phyloP scores from a whole-genome alignment of 73 alveolate species.

The Paraurostyla sp. region DNA sequence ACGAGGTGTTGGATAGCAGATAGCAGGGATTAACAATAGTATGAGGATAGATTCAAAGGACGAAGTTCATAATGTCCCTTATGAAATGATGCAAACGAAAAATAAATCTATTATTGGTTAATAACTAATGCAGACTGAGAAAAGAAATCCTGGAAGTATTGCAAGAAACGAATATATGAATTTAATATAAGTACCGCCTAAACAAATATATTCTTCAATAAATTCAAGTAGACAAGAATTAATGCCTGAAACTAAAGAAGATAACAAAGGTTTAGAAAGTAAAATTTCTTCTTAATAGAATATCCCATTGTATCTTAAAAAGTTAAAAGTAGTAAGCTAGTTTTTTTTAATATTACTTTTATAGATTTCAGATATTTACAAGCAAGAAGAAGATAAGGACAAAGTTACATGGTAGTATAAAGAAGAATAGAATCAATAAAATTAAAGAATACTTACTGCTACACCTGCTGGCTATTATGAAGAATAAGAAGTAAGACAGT shows the following conservation, averaged over 20 bases:
- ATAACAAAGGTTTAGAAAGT: not conserved
- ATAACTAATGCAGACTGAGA: too few species aligned
- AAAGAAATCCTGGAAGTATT: not conserved
- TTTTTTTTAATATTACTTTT: not conserved
- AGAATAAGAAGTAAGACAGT: too few species aligned
- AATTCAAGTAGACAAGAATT: too few species aligned
- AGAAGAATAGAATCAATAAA: too few species aligned
- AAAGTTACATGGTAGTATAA: too few species aligned
- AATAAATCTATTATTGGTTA: not conserved
- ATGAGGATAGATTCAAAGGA: not conserved
- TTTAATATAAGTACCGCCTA: too few species aligned
- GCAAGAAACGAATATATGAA: not conserved
- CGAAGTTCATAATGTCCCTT: slow-evolving; percentile 48
- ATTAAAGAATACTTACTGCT: too few species aligned
- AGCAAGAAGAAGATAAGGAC: not conserved
- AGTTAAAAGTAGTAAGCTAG: slow-evolving; percentile 6
- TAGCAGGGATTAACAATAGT: slow-evolving; percentile 6
- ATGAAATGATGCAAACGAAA: slow-evolving; percentile 42
- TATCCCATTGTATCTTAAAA: not conserved
- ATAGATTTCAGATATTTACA: not conserved
- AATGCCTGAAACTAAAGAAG: not conserved
- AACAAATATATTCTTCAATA: too few species aligned
- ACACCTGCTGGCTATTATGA: too few species aligned
- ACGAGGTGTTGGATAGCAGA: slow-evolving; percentile 28
- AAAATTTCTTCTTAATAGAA: not conserved